These are phyloP conservation scores for Phaeosphaeriaceae sp. DNA, from an alignment of 2,329 filamentous ascomycete genomes.

Conservation along the genomic window DNA sequence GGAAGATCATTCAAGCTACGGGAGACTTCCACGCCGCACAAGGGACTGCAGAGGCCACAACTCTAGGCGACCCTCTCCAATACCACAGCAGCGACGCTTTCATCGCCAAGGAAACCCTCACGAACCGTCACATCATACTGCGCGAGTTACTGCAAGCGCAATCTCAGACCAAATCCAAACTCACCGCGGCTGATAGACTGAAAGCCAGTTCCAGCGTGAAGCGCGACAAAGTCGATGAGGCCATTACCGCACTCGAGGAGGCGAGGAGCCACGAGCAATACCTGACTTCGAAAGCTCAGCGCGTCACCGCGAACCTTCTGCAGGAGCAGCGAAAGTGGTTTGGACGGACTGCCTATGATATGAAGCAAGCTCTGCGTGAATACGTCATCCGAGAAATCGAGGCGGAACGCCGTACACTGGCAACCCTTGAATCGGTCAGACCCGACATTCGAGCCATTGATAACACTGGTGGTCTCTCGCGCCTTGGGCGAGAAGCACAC, in stretches of 20 bases:
- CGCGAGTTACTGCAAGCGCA: constrained; percentile 93
- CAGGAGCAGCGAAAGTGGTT: constrained; percentile 93
- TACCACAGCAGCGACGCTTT: constrained; percentile 96
- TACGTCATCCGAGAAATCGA: constrained; percentile 96
- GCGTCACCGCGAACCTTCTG: constrained; percentile 87
- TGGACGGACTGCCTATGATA: constrained; percentile 80
- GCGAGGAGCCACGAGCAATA: constrained; percentile 82
- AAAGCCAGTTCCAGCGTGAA: constrained; percentile 87
- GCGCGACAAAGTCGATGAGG: constrained; percentile 95
- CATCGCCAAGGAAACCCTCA: constrained; percentile 97
- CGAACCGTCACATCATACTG: constrained; percentile 94
- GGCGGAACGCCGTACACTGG: constrained; percentile 87
- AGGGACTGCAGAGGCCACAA: constrained; percentile 94
- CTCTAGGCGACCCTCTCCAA: constrained; percentile 88
- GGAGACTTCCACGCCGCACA: constrained; percentile 97
- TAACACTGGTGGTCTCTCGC: constrained; percentile 84
- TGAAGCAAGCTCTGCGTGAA: constrained; percentile 84
- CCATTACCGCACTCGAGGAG: constrained; percentile 89
- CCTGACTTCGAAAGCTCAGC: constrained; percentile 82
- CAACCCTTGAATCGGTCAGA: constrained; percentile 90
- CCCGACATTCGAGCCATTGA: constrained; percentile 95
- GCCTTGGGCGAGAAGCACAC: constrained; percentile 87
- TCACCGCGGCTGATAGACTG: constrained; percentile 85
- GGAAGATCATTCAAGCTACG: constrained; percentile 89
- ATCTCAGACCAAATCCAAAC: constrained; percentile 80